Conservation (phyloP, 225 moss, liverwort and hornwort genomes). For the Straminergon stramineum region DNA sequence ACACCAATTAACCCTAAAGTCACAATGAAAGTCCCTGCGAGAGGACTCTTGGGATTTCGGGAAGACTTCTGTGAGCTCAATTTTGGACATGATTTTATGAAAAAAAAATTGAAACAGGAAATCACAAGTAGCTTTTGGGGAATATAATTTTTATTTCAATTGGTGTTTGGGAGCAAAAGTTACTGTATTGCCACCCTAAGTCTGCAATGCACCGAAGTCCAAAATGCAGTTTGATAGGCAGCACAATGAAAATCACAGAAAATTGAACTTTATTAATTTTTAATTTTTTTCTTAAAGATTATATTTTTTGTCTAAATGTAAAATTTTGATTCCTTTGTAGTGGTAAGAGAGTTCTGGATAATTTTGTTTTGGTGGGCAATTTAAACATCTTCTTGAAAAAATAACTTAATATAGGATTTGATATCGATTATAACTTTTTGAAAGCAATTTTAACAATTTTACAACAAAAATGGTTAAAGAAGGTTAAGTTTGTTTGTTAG, state of each 20-base stretch:
- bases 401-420: not conserved
- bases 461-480: not conserved
- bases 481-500: not conserved
- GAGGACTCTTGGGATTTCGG: not conserved
- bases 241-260: not conserved
- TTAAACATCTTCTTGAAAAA: no score
- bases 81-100: no score
- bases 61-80: not conserved
- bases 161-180: not conserved
- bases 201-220: not conserved
- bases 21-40: not conserved
- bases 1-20: not conserved
- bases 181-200: no score
- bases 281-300: not conserved
- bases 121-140: not conserved
- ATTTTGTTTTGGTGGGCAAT: not conserved
- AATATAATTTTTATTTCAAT: not conserved
- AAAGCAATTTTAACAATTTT: not conserved
- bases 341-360: not conserved
- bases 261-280: not conserved
- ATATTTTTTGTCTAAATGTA: not conserved
- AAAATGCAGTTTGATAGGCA: not conserved
- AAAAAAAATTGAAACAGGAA: not conserved
- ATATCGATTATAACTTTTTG: not conserved
- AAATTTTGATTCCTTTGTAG: not conserved